These are phyloP conservation scores for Lactifluus echinatus DNA, from an alignment of 768 basidiomycete genomes.

Conservation along the genomic window DNA sequence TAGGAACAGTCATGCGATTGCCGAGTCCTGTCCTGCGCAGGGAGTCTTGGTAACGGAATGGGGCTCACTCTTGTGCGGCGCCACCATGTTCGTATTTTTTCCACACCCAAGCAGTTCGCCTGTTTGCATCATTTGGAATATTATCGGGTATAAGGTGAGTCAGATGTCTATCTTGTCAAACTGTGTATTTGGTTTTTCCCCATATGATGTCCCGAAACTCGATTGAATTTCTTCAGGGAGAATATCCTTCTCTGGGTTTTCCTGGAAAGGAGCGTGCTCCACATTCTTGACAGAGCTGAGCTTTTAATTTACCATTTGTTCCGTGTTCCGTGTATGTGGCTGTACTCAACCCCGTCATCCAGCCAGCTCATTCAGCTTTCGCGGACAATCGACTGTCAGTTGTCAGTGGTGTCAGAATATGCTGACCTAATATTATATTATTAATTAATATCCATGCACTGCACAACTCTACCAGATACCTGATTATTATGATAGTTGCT, in stretches of 20 bases:
- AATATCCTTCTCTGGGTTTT: slow-evolving; percentile 39
- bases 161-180: background rate
- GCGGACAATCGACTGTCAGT: too few species aligned
- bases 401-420: background rate
- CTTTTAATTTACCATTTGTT: background rate
- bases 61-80: slow-evolving; percentile 83
- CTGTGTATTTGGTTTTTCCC: slow-evolving; percentile 7
- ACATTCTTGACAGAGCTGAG: slow-evolving; percentile 49
- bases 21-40: slow-evolving; percentile 29
- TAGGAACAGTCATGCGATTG: slow-evolving; percentile 87
- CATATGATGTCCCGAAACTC: slow-evolving; percentile 49
- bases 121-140: slow-evolving; percentile 30
- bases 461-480: too few species aligned
- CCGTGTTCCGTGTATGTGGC: background rate
- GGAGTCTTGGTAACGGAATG: slow-evolving; percentile 65
- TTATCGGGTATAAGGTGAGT: slow-evolving; percentile 14
- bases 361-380: background rate
- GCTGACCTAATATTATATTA: slow-evolving; percentile 7
- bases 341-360: background rate
- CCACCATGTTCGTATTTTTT: slow-evolving; percentile 40
- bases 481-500: too few species aligned
- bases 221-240: slow-evolving; percentile 93
- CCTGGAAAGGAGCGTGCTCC: slow-evolving; percentile 55
- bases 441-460: too few species aligned
- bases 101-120: slow-evolving; percentile 27